These are phyloP conservation scores for Wickerhamiella infanticola DNA, from an alignment of 1,139 yeast genomes.

Conservation along the genomic window DNA sequence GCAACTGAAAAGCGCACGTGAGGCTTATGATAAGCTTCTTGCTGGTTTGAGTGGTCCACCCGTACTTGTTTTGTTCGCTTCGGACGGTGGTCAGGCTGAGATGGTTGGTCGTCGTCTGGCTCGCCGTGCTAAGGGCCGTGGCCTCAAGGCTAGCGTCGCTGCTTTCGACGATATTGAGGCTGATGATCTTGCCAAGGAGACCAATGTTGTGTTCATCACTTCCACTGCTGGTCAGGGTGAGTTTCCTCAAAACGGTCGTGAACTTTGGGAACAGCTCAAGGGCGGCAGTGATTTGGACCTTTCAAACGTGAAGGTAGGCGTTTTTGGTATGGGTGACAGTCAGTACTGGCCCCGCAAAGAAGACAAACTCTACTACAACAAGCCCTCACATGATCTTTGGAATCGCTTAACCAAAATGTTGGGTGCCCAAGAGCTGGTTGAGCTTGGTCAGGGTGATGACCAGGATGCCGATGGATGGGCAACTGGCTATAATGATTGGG, in stretches of 20 bases:
- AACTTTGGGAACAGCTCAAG: conserved; percentile 76
- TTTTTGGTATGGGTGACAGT: conserved; percentile 88
- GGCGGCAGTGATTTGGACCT: conserved; percentile 56
- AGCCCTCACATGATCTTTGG: conserved; percentile 67
- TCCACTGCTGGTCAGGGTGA: conserved; percentile 98
- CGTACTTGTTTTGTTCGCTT: conserved; percentile 74
- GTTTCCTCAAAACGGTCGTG: conserved; percentile 88
- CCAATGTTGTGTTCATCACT: conserved; percentile 63
- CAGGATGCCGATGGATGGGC: conserved; percentile 93
- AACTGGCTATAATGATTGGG: conserved; percentile 84
- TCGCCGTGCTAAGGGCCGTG: conserved; percentile 74
- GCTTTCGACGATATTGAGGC: conserved; percentile 77
- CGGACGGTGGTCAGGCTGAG: conserved; percentile 93
- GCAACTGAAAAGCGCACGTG: conserved; percentile 58
- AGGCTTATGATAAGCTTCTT: conserved; percentile 57
- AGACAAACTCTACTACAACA: conserved; percentile 84
- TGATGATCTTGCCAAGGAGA: conserved; percentile 70
- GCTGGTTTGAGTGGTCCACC: conserved; percentile 93
- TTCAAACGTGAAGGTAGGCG: conserved; percentile 51
- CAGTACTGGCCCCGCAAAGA: conserved; percentile 96
- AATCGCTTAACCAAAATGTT: conserved; percentile 42
- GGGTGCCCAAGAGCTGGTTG: conserved; percentile 60
- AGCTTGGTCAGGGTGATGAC: conserved; percentile 84
- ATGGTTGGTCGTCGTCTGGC: conserved; percentile 66
- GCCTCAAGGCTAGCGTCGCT: conserved; percentile 59